phyloP scores from a whole-genome alignment of 345 rosid genomes.

The Eucalyptus marginata region DNA sequence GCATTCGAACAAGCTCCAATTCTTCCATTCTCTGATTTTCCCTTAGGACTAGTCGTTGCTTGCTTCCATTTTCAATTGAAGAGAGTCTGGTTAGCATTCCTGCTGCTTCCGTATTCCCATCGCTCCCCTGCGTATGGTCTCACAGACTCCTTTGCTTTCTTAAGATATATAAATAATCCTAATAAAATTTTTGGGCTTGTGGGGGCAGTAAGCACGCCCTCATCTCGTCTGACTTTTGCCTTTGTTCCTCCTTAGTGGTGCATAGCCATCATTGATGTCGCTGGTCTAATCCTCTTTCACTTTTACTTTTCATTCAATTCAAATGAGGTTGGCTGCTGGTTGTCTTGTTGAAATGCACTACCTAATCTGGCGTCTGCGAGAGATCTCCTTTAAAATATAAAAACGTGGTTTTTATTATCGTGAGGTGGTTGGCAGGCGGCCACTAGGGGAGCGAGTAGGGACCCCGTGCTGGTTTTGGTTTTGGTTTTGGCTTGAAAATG shows the following conservation, averaged over 20 bases:
- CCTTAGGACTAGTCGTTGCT: background rate
- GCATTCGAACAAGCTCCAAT: background rate
- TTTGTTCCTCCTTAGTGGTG: background rate
- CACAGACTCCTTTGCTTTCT: background rate
- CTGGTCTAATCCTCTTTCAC: background rate
- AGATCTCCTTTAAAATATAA: background rate
- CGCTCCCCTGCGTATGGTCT: background rate
- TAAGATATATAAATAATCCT: background rate
- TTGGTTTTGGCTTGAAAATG: background rate
- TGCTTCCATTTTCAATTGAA: background rate
- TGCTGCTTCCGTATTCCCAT: background rate
- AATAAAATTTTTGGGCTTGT: background rate
- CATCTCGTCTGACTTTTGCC: background rate
- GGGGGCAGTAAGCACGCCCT: background rate
- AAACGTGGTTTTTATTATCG: background rate
- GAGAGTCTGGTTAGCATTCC: background rate
- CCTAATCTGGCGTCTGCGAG: background rate
- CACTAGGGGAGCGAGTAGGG: background rate
- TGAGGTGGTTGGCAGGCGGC: background rate
- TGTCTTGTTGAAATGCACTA: background rate
- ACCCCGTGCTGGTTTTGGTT: background rate
- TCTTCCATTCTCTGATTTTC: background rate
- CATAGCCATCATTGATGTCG: background rate
- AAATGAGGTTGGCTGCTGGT: background rate
- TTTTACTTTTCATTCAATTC: background rate